Conservation (phyloP, 371 early-diverging fungal species). For the Mortierella sp. region DNA sequence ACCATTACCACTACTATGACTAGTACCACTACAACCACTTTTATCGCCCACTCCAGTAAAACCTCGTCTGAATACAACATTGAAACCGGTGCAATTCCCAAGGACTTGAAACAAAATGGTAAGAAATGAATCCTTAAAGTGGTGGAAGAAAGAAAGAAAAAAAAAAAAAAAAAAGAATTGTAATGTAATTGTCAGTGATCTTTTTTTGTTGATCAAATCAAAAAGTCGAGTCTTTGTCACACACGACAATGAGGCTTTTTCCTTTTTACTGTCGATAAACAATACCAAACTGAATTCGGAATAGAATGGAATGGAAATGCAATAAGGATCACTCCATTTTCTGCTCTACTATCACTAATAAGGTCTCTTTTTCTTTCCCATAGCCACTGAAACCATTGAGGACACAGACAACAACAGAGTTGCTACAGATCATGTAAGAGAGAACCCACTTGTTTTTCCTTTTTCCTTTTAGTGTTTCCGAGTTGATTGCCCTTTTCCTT, state of each 20-base stretch:
- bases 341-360: not conserved
- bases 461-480: too few species aligned
- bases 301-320: not conserved
- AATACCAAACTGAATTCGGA: not conserved
- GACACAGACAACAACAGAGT: not conserved
- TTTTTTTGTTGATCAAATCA: not conserved
- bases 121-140: not conserved
- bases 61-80: not conserved
- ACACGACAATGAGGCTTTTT: not conserved
- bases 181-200: not conserved
- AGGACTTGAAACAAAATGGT: not conserved
- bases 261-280: not conserved
- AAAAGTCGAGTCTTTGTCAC: slow-evolving; percentile 1
- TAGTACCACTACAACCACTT: not conserved
- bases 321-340: not conserved
- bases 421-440: not conserved
- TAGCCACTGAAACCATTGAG: not conserved
- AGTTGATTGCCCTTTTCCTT: too few species aligned
- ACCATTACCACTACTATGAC: not conserved
- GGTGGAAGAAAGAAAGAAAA: not conserved
- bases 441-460: not conserved
- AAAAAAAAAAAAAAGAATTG: not conserved
- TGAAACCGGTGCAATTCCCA: not conserved
- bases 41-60: too few species aligned
- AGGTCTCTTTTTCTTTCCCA: not conserved